Base-by-base conservation (phyloP, 495 filamentous ascomycete species). In the Podospora sp. region DNA sequence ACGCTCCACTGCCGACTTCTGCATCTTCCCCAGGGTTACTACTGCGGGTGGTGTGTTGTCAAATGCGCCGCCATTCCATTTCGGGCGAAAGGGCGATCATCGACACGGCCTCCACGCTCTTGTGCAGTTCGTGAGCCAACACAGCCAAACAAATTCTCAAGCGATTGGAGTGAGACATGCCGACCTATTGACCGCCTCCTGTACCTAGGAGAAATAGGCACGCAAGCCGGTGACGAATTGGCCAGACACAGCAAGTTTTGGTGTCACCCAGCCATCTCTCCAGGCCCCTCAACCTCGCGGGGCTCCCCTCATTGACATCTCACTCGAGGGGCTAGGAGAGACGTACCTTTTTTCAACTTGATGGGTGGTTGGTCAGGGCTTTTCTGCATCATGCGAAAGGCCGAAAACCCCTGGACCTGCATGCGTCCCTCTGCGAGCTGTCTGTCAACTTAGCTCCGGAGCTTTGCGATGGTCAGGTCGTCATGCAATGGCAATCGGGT, bases 351-450 rank as follows among this genome's bases (percentile, higher is more conserved):
- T 18, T 46, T 46, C 16, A 2, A 46, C 40, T 14, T 46, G 40
- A 62, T 50, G 27, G 35, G 26, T 14, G 26, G 21, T 21, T 50
- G 60, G 57, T 40, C 59, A 53, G 22, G 52, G 66, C 60, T 56
- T 25, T 33, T 22, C 66, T 53, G 66, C 66, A 68, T 68, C 22
- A 68, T 68, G 61, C 60, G 20, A 49, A 46, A 59, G 24, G 25
- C 33, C 66, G 51, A 16, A 26, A 53, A 68, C 49, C 66, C 66
- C 62, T 68, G 66, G 60, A 68, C 66, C 60, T 68, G 66, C 66
- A 68, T 46, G 56, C 26, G 22, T 46, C 35, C 21, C 29, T 18
- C 61, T 68, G 66, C 66, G 64, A 60, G 36, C 35, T 65, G 66
- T 46, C 57, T 49, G 61, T 60, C 60, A 60, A 50, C 29, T 62